Evolutionary conservation across 371 early-diverging fungal species (phyloP).

Genomic region (Enteropsectra breve): DNA sequence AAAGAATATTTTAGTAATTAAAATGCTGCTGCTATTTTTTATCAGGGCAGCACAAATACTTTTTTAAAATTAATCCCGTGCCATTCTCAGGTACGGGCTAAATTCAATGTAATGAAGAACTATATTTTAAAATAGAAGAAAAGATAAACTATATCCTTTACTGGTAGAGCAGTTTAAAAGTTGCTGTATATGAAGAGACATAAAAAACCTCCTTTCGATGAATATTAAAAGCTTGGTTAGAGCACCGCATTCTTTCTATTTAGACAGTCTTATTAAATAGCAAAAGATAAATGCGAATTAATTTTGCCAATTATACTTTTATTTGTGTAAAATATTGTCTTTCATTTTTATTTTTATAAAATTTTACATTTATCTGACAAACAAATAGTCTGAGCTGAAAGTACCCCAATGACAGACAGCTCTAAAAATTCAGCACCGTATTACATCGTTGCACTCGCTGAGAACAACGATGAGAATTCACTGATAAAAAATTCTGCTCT

Average conservation of each 20-base stretch:
- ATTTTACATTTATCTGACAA: not conserved
- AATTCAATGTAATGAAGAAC: not conserved
- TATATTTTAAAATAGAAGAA: not conserved
- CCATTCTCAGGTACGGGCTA: not conserved
- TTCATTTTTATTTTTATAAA: not conserved
- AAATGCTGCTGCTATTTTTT: not conserved
- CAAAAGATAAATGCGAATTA: not conserved
- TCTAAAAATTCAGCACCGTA: not conserved
- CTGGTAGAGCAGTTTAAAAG: not conserved
- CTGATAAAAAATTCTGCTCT: not conserved
- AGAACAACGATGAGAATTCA: no score
- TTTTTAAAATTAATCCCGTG: not conserved
- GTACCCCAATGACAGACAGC: not conserved
- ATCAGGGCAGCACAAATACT: not conserved
- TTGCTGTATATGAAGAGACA: not conserved
- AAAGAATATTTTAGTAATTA: not conserved
- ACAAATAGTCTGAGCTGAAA: not conserved
- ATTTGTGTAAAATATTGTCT: not conserved
- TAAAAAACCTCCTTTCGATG: not conserved
- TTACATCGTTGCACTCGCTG: not conserved
- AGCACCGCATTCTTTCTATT: not conserved
- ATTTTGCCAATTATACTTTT: not conserved
- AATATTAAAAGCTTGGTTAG: not conserved
- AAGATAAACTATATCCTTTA: not conserved
- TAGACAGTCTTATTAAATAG: not conserved